These are phyloP conservation scores for Curvularia verruculosa DNA, from an alignment of 2,329 filamentous ascomycete species.

Conservation along the genomic window DNA sequence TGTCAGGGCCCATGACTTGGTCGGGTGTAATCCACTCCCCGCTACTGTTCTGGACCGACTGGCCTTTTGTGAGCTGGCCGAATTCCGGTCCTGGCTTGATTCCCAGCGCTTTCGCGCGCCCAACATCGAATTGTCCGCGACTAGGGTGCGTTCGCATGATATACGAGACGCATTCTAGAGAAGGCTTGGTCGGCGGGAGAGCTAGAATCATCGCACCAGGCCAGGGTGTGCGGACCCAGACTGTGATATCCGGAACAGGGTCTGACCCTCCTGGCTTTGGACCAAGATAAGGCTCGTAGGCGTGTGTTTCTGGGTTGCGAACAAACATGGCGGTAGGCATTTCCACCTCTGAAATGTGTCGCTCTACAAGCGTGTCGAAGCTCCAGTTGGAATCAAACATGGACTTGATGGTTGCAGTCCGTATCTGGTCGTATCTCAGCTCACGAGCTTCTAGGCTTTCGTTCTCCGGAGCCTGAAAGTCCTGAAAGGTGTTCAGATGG, in stretches of 20 bases:
- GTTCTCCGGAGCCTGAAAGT: slow-evolving; percentile 33
- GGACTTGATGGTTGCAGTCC: slow-evolving; percentile 68
- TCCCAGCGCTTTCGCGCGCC: slow-evolving; percentile 68
- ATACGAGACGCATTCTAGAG: slow-evolving; percentile 78
- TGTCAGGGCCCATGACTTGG: slow-evolving; percentile 76
- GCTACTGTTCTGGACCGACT: slow-evolving; percentile 66
- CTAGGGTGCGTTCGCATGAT: slow-evolving; percentile 77
- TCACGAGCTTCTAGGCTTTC: slow-evolving; percentile 46
- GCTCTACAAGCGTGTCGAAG: slow-evolving; percentile 71
- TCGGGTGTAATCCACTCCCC: slow-evolving; percentile 78
- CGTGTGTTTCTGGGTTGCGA: slow-evolving; percentile 64
- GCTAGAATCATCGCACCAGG: slow-evolving; percentile 68
- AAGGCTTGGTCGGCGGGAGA: slow-evolving; percentile 72
- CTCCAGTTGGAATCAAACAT: slow-evolving; percentile 84
- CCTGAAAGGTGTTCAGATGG: slow-evolving; percentile 40
- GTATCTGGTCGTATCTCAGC: slow-evolving; percentile 56
- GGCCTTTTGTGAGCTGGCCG: slow-evolving; percentile 65
- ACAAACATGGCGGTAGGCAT: slow-evolving; percentile 74
- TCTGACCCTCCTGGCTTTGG: slow-evolving; percentile 63
- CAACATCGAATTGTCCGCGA: slow-evolving; percentile 78
- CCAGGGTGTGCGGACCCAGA: slow-evolving; percentile 79
- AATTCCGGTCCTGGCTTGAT: slow-evolving; percentile 67
- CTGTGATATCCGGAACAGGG: slow-evolving; percentile 67
- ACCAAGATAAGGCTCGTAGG: slow-evolving; percentile 72
- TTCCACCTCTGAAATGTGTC: slow-evolving; percentile 68